These are phyloP conservation scores for Penicillium sp. DNA, from an alignment of 2,329 filamentous ascomycete species.

Conservation along the genomic window DNA sequence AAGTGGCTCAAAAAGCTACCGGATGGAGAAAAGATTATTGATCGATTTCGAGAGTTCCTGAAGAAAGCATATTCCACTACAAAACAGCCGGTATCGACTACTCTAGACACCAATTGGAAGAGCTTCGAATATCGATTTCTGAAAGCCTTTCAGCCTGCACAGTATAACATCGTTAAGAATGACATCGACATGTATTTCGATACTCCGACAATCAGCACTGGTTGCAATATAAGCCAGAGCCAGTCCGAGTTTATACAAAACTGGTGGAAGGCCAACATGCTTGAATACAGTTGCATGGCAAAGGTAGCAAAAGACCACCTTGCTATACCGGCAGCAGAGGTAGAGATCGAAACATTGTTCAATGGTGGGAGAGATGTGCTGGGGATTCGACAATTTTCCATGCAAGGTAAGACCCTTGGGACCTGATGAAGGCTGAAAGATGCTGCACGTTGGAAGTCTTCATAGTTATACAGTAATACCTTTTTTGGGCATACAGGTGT, in stretches of 20 bases:
- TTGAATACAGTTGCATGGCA: too few relatives aligned
- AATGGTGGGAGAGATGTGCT: background rate
- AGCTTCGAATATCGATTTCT: conserved; percentile 1
- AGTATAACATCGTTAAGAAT: too few relatives aligned
- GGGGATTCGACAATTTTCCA: background rate
- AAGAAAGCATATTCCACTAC: background rate
- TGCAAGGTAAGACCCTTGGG: background rate
- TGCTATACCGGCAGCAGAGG: background rate
- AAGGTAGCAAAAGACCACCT: too few relatives aligned
- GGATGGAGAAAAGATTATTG: background rate
- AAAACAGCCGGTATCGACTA: background rate
- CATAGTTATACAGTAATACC: background rate
- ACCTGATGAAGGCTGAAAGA: background rate
- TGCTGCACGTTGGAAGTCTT: background rate
- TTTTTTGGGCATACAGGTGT: too few relatives aligned
- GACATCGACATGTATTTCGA: too few relatives aligned
- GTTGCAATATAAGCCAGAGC: too few relatives aligned
- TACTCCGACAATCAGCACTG: too few relatives aligned
- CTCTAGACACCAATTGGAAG: background rate
- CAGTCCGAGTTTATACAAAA: too few relatives aligned
- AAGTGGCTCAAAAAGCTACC: conserved; percentile 3
- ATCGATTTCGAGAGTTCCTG: background rate
- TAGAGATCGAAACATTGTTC: background rate
- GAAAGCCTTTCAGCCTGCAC: background rate
- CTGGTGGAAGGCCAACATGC: too few relatives aligned